These are phyloP conservation scores for Claviceps digitariae DNA, from an alignment of 2,329 filamentous ascomycete genomes.

Conservation along the genomic window DNA sequence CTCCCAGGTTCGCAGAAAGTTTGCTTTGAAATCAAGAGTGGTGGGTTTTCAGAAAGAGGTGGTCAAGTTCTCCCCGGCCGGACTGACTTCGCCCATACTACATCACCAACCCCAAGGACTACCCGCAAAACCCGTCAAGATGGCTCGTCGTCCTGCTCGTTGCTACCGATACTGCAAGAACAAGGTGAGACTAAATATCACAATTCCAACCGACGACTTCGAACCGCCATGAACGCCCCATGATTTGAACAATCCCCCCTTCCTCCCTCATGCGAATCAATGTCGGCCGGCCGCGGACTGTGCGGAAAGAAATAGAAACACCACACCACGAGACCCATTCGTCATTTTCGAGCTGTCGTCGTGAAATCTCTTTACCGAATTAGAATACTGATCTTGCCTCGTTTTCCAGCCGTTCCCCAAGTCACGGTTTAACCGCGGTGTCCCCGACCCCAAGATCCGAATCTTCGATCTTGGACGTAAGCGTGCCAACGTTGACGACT, in stretches of 20 bases:
- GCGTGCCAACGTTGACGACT: conserved; percentile 97
- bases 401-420: conserved; percentile 77
- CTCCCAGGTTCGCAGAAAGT: conserved; percentile 14
- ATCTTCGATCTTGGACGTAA: conserved; percentile 99
- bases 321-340: neutral
- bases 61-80: conserved; percentile 15
- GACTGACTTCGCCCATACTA: conserved; percentile 21
- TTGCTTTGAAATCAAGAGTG: conserved; percentile 46
- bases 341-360: neutral
- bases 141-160: conserved; percentile 98
- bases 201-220: conserved; percentile 3
- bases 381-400: neutral
- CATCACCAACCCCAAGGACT: conserved; percentile 19
- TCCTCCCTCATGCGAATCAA: neutral
- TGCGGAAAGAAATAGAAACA: neutral
- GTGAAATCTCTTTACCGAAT: neutral
- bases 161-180: conserved; percentile 99
- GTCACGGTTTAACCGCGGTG: conserved; percentile 99
- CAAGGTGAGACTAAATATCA: conserved; percentile 57
- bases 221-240: neutral
- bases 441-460: conserved; percentile 70
- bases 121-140: conserved; percentile 57
- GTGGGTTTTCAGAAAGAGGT: conserved; percentile 18
- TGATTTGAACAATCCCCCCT: neutral
- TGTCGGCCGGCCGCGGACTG: neutral